Evolutionary conservation across 1,284 basidiomycete genomes (phyloP).

Genomic region (Amylostereum areolatum): DNA sequence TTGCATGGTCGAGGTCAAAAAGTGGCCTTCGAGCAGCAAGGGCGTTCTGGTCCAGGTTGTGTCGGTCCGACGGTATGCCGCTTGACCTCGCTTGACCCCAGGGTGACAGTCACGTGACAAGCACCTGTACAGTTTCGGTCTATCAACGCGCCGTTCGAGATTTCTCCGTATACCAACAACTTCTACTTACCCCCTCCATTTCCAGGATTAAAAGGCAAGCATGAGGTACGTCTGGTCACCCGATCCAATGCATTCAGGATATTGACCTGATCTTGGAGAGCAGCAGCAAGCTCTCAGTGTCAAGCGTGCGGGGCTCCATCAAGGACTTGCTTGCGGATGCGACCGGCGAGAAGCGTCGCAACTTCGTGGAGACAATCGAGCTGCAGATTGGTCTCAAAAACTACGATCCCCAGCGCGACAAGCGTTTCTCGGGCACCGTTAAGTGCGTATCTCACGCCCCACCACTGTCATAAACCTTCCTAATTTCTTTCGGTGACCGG

Average conservation of each 20-base stretch:
- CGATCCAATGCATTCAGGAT: not conserved
- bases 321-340: conserved; percentile 77
- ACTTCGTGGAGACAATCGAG: conserved; percentile 92
- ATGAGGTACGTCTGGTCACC: conserved; percentile 12
- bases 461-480: not conserved
- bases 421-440: conserved; percentile 97
- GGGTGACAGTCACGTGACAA: too few relatives aligned
- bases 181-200: too few relatives aligned
- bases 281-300: conserved; percentile 83
- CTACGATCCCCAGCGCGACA: conserved; percentile 94
- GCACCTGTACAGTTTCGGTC: too few relatives aligned
- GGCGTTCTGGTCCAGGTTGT: too few relatives aligned
- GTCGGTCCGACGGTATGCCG: too few relatives aligned
- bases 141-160: too few relatives aligned
- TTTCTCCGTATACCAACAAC: too few relatives aligned
- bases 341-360: conserved; percentile 79
- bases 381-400: conserved; percentile 97
- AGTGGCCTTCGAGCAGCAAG: too few relatives aligned
- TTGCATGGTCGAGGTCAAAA: not conserved
- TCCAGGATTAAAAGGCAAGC: conserved; percentile 8
- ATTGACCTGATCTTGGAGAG: conserved; percentile 6
- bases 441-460: conserved; percentile 47
- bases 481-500: not conserved
- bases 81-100: too few relatives aligned
- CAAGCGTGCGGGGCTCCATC: conserved; percentile 97